Evolutionary conservation across 306 rosid genomes (phyloP), one percentile per base, ranked within the genome.

Genomic region (Vicia villosa): DNA sequence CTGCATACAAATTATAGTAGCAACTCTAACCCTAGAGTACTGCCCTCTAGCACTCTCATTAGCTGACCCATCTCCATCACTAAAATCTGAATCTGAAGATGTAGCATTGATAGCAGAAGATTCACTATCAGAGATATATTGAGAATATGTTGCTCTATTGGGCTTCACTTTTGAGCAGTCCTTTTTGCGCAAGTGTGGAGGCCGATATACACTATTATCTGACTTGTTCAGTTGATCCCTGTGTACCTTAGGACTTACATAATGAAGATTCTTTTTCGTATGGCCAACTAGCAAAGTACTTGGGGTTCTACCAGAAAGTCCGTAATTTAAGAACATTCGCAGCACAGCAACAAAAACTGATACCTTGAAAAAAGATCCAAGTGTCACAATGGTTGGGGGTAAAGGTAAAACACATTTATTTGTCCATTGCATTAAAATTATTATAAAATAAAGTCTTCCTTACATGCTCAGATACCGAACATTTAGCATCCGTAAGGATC

Each of bases 21-120:
- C 96, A 66, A 88, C 82, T 78, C 99, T 84, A 68, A 94, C 87
- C 82, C 83, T 88, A 17, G 90, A 85, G 76, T 75, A 84, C 83
- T 20, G 82, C 55, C 36, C 75, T 68, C 76, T 80, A 54, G 76
- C 78, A 73, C 47, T 68, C 55, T 86, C 97, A 68, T 68, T 84
- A 63, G 75, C 82, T 43, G 87, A 79, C 46, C 85, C 92, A 68
- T 94, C 99, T 66, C 88, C 88, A 79, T 94, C 99, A 80, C 96
- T 89, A 52, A 83, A 82, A 71, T 94, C 99, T 7, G 99, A 94
- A 81, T 94, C 99, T 70, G 97, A 91, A 59, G 95, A 94, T 74
- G 88, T 47, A 72, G 57, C 71, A 81, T 85, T 86, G 75, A 60
- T 69, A 8, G 54, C 42, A 70, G 83, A 83, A 84, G 88, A 84